Evolutionary conservation across 208 protist species (phyloP).

Genomic region (Tetramitus jugosus): DNA sequence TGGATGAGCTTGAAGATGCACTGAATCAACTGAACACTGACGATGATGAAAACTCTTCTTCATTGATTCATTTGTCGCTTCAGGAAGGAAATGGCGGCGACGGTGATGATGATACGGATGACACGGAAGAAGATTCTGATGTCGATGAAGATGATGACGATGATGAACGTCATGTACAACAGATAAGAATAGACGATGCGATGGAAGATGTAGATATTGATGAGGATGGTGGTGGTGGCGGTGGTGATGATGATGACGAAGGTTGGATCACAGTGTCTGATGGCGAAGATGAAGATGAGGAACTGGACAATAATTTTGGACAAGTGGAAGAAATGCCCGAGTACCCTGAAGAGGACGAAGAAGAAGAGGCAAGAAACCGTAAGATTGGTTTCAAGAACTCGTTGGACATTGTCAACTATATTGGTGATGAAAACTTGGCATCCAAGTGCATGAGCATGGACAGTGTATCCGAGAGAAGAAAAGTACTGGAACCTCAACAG

Average conservation of each 20-base stretch:
- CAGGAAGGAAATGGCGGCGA: neutral
- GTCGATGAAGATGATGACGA: neutral
- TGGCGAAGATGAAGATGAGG: neutral
- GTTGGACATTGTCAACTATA: neutral
- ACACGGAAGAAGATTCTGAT: neutral
- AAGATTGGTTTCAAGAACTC: neutral
- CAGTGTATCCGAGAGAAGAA: neutral
- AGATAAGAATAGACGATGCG: neutral
- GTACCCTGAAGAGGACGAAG: neutral
- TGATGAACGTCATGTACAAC: neutral
- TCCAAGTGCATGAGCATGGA: neutral
- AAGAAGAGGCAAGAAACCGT: neutral
- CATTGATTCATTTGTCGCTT: neutral
- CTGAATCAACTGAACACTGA: neutral
- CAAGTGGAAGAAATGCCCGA: neutral
- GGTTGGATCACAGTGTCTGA: neutral
- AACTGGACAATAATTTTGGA: neutral
- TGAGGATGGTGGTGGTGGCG: neutral
- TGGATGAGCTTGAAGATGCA: neutral
- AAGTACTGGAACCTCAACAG: neutral
- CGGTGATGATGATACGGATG: neutral
- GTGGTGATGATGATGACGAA: neutral
- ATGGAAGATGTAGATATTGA: neutral
- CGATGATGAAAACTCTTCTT: neutral
- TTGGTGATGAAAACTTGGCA: neutral